These are phyloP conservation scores for Kwoniella heveanensis DNA, from an alignment of 768 basidiomycete genomes.

Conservation along the genomic window DNA sequence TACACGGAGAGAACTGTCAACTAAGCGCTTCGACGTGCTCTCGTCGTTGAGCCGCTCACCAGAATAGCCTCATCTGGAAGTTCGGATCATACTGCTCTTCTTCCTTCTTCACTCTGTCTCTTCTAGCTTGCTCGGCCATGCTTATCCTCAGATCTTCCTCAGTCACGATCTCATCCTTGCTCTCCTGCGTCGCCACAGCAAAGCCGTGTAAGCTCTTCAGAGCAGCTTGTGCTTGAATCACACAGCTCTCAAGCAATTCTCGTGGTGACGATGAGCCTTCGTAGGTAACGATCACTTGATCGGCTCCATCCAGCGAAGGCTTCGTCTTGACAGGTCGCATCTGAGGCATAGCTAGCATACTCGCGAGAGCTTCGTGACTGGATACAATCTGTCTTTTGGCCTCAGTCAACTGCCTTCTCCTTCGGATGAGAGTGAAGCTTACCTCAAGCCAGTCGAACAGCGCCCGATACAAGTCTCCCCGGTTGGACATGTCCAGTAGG, in stretches of 20 bases:
- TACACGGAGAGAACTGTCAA: too few species aligned
- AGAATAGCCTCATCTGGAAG: constrained; percentile 74
- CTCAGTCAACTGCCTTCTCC: constrained; percentile 9
- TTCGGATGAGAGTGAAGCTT: constrained; percentile 16
- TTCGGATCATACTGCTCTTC: constrained; percentile 71
- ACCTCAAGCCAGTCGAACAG: constrained; percentile 92
- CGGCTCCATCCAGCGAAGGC: constrained; percentile 9
- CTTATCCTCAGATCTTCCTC: constrained; percentile 88
- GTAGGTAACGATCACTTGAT: constrained; percentile 64
- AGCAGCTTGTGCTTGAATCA: constrained; percentile 89
- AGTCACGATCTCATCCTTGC: constrained; percentile 56
- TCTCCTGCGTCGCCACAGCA: neutral
- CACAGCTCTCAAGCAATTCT: constrained; percentile 85
- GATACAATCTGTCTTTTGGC: constrained; percentile 71
- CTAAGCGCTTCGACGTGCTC: too few species aligned
- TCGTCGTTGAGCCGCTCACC: constrained; percentile 57
- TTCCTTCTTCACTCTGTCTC: constrained; percentile 65
- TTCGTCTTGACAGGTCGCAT: constrained; percentile 59
- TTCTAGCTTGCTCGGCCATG: constrained; percentile 55
- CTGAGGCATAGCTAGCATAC: constrained; percentile 91
- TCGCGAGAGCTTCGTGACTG: constrained; percentile 85
- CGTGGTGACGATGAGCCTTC: constrained; percentile 89
- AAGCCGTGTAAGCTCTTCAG: constrained; percentile 72
- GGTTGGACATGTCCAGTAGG: constrained; percentile 89
- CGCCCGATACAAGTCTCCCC: constrained; percentile 80